Evolutionary conservation across 345 rosid genomes (phyloP).

Genomic region (Fremontodendron californicum): DNA sequence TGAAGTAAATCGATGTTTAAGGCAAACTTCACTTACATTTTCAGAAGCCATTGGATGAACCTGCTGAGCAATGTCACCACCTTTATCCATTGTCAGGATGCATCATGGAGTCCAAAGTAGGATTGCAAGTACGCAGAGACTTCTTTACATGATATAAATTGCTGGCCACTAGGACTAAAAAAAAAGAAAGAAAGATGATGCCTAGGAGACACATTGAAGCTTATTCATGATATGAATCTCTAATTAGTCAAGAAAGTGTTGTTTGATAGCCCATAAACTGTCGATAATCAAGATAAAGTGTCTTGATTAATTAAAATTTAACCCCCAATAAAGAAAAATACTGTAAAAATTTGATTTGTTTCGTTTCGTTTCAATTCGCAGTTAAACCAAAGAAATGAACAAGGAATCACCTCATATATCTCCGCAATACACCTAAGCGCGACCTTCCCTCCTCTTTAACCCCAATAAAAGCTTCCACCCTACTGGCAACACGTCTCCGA

Average conservation of each 20-base stretch:
- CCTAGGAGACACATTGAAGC: not conserved
- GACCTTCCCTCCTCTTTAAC: conserved; percentile 62
- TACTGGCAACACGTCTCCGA: conserved; percentile 50
- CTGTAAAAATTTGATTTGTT: not conserved
- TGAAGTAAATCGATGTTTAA: not conserved
- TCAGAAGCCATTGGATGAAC: conserved; percentile 28
- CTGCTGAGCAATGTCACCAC: conserved; percentile 22
- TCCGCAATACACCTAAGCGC: conserved; percentile 57
- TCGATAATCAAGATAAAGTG: not conserved
- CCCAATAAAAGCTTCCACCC: conserved; percentile 78
- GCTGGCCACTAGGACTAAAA: conserved; percentile 49
- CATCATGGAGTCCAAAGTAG: conserved; percentile 32
- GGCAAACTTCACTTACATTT: conserved; percentile 30
- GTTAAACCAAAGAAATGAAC: not conserved
- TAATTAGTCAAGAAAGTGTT: not conserved
- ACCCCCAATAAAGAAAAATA: not conserved
- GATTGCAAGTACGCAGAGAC: conserved; percentile 54
- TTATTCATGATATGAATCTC: not conserved
- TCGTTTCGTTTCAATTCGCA: conserved; percentile 6
- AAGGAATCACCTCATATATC: conserved; percentile 51
- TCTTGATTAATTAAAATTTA: not conserved
- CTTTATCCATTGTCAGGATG: conserved; percentile 19
- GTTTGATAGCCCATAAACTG: not conserved
- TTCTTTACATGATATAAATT: conserved; percentile 67
- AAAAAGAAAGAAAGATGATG: not conserved